Evolutionary conservation across 176 grass and related monocot species (phyloP), one percentile per base, ranked within the genome.

Genomic region (Aechmea fasciata): DNA sequence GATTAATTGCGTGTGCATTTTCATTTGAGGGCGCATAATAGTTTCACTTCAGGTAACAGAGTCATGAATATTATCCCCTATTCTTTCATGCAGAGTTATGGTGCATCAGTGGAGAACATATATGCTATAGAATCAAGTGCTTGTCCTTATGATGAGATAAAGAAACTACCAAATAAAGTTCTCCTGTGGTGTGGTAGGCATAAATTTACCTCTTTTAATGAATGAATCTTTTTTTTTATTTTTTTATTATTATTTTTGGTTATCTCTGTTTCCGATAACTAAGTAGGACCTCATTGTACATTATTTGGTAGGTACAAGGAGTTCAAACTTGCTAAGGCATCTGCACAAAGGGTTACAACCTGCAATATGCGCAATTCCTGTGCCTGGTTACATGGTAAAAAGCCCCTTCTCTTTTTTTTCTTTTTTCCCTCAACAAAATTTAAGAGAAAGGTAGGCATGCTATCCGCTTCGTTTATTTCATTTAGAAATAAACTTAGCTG

Each of bases 151-250:
- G 57, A 75, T 41, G 75, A 92, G 19, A 80, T 97, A 12, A 87
- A 83, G 79, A 83, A 83, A 11, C 59, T 85, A 11, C 86, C 86
- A 2, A 92, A 97, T 63, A 97, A 97, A 77, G 50, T 90, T 64
- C 85, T 96, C 20, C 82, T 90, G 12, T 97, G 89, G 89, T 92
- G 89, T 92, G 93, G 84, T 92, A 85, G 2, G 93, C 65, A 19
- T 47, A 7, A 22, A 14, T 11, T 2, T 3, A 57, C 18, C 53
- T 17, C 1, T 57, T 57, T 26, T 26, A 26, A 2, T 26, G 2
- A 1, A 26, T 26, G 25, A 26, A 7, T 41, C 33, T 41, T 6
- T 6, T 33, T 33, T 33, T 6, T 33, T 33, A 2, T 29, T 33
- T 5, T 33, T 33, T 5, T 5, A 6, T 33, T 33, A 7, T 41